Evolutionary conservation across 768 basidiomycete genomes (phyloP), one percentile per base, ranked within the genome.

Genomic region (Mycena galopus): DNA sequence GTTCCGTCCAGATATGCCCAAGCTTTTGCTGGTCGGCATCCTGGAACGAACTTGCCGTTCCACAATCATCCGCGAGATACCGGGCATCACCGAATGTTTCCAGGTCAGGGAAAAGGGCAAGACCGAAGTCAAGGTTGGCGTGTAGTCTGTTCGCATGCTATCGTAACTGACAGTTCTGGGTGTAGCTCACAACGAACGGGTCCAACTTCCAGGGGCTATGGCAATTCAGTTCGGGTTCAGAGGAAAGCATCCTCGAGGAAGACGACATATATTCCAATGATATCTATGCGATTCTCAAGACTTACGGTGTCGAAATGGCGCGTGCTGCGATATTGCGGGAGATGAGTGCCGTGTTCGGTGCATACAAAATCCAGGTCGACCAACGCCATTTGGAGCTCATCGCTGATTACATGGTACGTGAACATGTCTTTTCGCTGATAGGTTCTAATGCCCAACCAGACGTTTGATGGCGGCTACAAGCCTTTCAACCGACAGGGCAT

Each of bases 401-500:
- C 80, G 98, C 98, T 17, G 98, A 99, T 82, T 99, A 99, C 81
- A 99, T 99, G 98, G 97, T 97, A 78, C 76, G 93, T 78, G 33
- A 6, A 33, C 57, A 19, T 59, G 44, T 33, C 35, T 25, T 33
- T 33, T 27, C 44, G 17, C 37, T 62, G 69, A 14, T 3, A 16
- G 30, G 67, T 47, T 37, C 66, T 75, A 58, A 76, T 53, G 37
- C 19, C n/a, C 25, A 61, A 68, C 21, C 65, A 99, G 97, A 99
- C 98, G 0, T 98, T 96, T 80, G 97, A 98, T 66, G 98, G 98
- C 33, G 96, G 94, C 32, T 99, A 97, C 87, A 97, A 95, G 83
- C 96, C 98, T 2, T 99, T 99, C 86, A 99, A 98, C 82, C 93
- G 98, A 55, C 95, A 93, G 74, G 98, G 98, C 64, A 94, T 99